Percentiles rank a stretch among this genome's conserved stretches.
These are phyloP conservation scores for Periconia sp. DNA, from an alignment of 2,329 filamentous ascomycete species.

Conservation along the genomic window DNA sequence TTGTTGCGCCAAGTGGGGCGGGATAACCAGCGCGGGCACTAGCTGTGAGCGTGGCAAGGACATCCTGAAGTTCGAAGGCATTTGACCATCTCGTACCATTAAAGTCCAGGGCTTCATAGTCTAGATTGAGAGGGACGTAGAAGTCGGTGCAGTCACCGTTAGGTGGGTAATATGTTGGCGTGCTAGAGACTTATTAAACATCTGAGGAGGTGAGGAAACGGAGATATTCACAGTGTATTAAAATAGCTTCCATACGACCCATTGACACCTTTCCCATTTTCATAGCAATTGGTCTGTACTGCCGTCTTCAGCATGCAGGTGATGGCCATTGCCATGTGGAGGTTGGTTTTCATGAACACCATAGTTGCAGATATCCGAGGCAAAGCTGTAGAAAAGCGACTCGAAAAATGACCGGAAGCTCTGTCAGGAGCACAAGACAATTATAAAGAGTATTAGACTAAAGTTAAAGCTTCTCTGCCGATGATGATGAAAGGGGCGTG, in stretches of 20 bases:
- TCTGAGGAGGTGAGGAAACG: too few relatives aligned
- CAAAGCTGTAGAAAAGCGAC: neutral
- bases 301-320: conserved; percentile 12
- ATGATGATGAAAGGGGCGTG: too few relatives aligned
- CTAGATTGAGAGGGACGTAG: conserved; percentile 11
- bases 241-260: conserved; percentile 11
- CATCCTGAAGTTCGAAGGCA: conserved; percentile 9
- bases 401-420: too few relatives aligned
- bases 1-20: conserved; percentile 1
- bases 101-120: conserved; percentile 8
- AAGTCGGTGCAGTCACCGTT: conserved; percentile 12
- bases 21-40: neutral
- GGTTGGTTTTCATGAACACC: conserved; percentile 10
- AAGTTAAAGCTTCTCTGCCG: too few relatives aligned
- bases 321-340: conserved; percentile 17
- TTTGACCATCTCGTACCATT: conserved; percentile 9
- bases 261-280: conserved; percentile 2
- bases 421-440: too few relatives aligned
- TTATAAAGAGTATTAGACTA: too few relatives aligned
- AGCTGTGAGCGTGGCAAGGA: conserved; percentile 6
- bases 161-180: conserved; percentile 12
- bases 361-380: conserved; percentile 3
- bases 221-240: conserved; percentile 9
- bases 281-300: conserved; percentile 7
- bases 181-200: too few relatives aligned